These are phyloP conservation scores for Thraustochytrium sp. DNA, from an alignment of 352 stramenopile genomes.

Conservation along the genomic window DNA sequence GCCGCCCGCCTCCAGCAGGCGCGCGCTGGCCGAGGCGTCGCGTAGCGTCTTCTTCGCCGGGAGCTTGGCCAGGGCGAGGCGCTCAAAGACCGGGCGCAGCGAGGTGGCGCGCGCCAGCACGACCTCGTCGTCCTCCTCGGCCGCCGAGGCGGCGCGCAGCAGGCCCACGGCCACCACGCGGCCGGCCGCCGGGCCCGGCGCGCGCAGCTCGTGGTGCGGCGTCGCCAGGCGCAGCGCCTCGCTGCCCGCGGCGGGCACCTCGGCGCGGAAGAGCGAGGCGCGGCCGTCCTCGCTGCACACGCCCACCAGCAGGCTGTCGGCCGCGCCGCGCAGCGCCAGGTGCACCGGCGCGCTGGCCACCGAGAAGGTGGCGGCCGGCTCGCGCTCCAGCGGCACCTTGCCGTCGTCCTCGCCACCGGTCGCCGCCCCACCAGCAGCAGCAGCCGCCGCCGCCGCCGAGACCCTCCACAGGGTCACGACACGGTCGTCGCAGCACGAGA, in stretches of 20 bases:
- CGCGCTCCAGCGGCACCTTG: background rate
- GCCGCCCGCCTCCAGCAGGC: background rate
- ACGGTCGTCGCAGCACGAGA: constrained; percentile 19
- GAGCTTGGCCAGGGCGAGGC: background rate
- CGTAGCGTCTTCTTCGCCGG: background rate
- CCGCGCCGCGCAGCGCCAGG: background rate
- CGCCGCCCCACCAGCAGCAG: background rate
- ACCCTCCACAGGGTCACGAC: background rate
- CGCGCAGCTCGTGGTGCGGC: background rate
- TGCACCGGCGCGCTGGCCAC: background rate
- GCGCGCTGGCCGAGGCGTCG: background rate
- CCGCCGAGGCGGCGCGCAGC: background rate
- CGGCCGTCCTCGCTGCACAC: background rate
- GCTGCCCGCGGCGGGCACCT: background rate
- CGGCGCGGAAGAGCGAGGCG: background rate
- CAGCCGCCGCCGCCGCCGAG: background rate
- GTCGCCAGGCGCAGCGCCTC: background rate
- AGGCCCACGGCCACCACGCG: background rate
- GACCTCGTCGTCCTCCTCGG: background rate
- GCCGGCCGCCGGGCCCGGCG: background rate
- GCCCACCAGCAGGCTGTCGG: background rate
- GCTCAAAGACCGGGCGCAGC: constrained; percentile 29
- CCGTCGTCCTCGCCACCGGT: background rate
- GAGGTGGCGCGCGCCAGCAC: background rate
- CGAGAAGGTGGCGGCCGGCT: background rate